These are phyloP conservation scores for Taphrina deformans DNA, from an alignment of 1,139 yeast genomes.

Conservation along the genomic window DNA sequence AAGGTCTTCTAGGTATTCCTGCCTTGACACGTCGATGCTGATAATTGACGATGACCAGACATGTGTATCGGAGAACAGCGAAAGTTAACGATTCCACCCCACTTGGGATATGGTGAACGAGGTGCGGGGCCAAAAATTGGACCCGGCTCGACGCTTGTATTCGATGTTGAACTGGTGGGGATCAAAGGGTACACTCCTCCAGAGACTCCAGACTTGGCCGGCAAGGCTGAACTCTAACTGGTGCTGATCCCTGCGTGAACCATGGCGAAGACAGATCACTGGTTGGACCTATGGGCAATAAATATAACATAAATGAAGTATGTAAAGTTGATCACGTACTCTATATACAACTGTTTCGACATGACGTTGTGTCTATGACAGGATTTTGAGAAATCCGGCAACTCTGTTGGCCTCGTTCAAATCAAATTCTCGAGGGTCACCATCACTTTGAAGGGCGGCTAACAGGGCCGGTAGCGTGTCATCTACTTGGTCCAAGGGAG, in stretches of 20 bases:
- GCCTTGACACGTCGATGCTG: constrained; percentile 51
- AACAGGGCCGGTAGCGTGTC: constrained; percentile 77
- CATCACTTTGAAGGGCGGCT: constrained; percentile 83
- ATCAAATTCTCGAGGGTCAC: constrained; percentile 60
- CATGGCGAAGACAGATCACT: too few relatives aligned
- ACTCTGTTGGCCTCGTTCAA: constrained; percentile 49
- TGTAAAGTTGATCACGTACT: not conserved
- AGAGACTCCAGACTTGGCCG: constrained; percentile 16
- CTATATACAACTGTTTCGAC: not conserved
- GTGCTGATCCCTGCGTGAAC: not conserved
- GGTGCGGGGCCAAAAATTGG: constrained; percentile 65
- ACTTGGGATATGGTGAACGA: constrained; percentile 66
- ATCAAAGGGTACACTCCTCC: constrained; percentile 33
- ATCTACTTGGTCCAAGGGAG: constrained; percentile 76
- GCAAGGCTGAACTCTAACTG: constrained; percentile 17
- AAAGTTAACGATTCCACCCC: constrained; percentile 71
- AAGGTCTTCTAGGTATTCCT: constrained; percentile 61
- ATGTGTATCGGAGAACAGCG: constrained; percentile 90
- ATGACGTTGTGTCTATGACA: not conserved
- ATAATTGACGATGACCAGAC: constrained; percentile 44
- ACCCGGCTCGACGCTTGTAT: constrained; percentile 35
- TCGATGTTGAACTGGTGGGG: constrained; percentile 36
- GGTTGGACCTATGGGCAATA: not conserved
- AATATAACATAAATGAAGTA: not conserved
- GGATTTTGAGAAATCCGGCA: constrained; percentile 47